Conservation (phyloP, 495 filamentous ascomycete genomes). For the Talaromyces stipitatus region DNA sequence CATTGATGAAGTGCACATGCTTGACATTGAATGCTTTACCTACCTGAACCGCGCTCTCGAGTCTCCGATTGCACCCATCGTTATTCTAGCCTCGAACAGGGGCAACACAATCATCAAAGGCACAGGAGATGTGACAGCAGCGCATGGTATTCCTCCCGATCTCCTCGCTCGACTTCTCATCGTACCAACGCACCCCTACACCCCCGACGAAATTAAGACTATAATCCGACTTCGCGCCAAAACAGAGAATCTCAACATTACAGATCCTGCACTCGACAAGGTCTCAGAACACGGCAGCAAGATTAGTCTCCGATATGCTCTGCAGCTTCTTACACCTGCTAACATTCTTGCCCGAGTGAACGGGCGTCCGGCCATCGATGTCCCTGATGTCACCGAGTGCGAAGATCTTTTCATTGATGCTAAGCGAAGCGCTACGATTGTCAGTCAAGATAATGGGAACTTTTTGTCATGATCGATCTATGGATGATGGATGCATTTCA, state of each 20-base stretch:
- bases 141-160: conserved; percentile 90
- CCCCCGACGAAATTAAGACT: conserved; percentile 74
- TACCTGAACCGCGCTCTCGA: conserved; percentile 97
- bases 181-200: conserved; percentile 84
- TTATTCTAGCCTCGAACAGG: conserved; percentile 94
- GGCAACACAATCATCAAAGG: conserved; percentile 85
- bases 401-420: conserved; percentile 88
- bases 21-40: conserved; percentile 97
- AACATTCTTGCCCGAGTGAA: conserved; percentile 62
- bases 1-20: conserved; percentile 99
- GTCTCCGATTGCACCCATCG: conserved; percentile 85
- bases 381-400: conserved; percentile 79
- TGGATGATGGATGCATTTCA: neutral
- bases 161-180: conserved; percentile 89
- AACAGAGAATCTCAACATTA: conserved; percentile 72
- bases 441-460: conserved; percentile 54
- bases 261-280: conserved; percentile 75
- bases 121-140: conserved; percentile 71
- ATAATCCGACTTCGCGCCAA: conserved; percentile 78
- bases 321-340: conserved; percentile 88
- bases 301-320: conserved; percentile 83
- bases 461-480: conserved; percentile 46
- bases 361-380: conserved; percentile 65
- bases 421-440: conserved; percentile 67
- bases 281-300: conserved; percentile 76